phyloP scores from a whole-genome alignment of 805 yeast genomes.

The Yamadazyma insecticola region DNA sequence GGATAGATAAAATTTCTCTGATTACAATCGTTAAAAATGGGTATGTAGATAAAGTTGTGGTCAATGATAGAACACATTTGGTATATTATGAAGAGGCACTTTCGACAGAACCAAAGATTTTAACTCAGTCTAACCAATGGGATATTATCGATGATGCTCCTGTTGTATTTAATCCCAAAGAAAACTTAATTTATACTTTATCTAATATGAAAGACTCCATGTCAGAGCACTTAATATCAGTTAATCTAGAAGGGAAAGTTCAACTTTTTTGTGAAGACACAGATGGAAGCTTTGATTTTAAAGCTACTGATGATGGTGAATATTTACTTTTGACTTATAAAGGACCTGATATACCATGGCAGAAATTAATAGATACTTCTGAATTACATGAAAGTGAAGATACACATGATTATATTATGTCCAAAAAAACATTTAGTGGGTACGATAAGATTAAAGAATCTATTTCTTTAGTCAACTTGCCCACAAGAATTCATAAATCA shows the following conservation, averaged over 20 bases:
- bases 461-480: constrained; percentile 33
- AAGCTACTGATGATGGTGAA: constrained; percentile 72
- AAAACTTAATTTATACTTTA: constrained; percentile 49
- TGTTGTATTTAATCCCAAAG: constrained; percentile 44
- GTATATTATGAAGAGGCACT: constrained; percentile 70
- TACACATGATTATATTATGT: constrained; percentile 12
- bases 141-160: constrained; percentile 70
- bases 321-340: constrained; percentile 59
- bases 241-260: constrained; percentile 24
- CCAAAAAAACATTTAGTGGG: constrained; percentile 14
- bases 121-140: constrained; percentile 67
- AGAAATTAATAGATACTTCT: constrained; percentile 51
- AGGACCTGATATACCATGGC: constrained; percentile 81
- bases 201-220: constrained; percentile 73
- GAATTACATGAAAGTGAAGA: constrained; percentile 16
- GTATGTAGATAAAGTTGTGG: constrained; percentile 69
- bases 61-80: constrained; percentile 60
- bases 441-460: too few relatives aligned
- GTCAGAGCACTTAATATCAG: constrained; percentile 76
- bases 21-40: constrained; percentile 16
- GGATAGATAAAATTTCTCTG: constrained; percentile 48
- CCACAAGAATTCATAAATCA: constrained; percentile 41
- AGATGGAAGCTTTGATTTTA: constrained; percentile 56
- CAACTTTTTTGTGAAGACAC: constrained; percentile 14
- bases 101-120: constrained; percentile 38